phyloP scores from a whole-genome alignment of 176 grass and related monocot species.

The Stipa capillata region DNA sequence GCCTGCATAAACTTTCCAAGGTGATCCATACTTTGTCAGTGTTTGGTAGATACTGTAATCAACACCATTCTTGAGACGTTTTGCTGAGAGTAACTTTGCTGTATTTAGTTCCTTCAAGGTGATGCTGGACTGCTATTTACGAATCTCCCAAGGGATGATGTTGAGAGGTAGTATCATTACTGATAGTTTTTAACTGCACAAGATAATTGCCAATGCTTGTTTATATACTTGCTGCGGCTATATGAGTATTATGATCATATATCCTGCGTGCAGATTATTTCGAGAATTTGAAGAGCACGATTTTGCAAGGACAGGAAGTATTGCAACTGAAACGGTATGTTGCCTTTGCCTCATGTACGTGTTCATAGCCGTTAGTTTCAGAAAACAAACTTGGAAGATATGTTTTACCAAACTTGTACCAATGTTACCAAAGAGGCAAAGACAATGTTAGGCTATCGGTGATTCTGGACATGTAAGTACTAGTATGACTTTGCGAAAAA shows the following conservation, averaged over 20 bases:
- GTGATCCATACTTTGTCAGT: slow-evolving; percentile 14
- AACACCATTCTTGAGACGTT: neutral
- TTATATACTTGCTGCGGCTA: neutral
- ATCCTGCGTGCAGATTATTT: slow-evolving; percentile 46
- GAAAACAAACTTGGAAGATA: neutral
- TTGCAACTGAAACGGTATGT: slow-evolving; percentile 61
- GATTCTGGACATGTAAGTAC: neutral
- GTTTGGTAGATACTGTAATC: neutral
- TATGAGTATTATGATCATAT: neutral
- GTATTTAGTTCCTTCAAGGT: slow-evolving; percentile 59
- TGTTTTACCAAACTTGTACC: neutral
- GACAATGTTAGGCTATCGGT: neutral
- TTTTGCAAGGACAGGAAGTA: slow-evolving; percentile 76
- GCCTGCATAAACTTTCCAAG: slow-evolving; percentile 74
- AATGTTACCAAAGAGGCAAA: neutral
- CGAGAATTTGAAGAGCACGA: slow-evolving; percentile 69
- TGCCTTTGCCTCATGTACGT: neutral
- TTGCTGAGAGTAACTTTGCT: slow-evolving; percentile 5
- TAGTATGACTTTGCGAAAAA: neutral
- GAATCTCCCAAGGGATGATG: slow-evolving; percentile 72
- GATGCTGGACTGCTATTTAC: slow-evolving; percentile 71
- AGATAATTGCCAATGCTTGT: neutral
- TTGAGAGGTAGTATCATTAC: slow-evolving; percentile 53
- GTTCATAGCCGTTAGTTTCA: neutral
- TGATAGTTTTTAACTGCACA: neutral